These are phyloP conservation scores for Colletotrichum spinosum DNA, from an alignment of 2,329 filamentous ascomycete genomes.

Conservation along the genomic window DNA sequence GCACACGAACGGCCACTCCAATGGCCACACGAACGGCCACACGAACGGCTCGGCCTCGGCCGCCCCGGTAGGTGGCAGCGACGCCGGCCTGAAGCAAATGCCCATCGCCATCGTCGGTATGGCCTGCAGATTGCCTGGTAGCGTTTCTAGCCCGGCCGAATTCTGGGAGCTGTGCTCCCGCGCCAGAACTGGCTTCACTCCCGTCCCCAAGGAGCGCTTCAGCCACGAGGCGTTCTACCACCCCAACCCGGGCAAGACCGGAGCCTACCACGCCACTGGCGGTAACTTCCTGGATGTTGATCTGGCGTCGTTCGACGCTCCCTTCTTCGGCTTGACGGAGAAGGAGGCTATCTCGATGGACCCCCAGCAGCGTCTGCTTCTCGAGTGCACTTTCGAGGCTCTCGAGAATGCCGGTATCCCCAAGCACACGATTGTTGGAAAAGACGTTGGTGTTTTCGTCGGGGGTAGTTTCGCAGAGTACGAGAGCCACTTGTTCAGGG, in stretches of 20 bases:
- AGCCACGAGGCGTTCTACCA: conserved; percentile 55
- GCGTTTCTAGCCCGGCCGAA: conserved; percentile 53
- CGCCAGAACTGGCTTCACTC: conserved; percentile 53
- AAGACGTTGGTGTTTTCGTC: conserved; percentile 62
- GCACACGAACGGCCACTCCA: conserved; percentile 36
- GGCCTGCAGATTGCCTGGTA: conserved; percentile 59
- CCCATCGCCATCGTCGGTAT: conserved; percentile 62
- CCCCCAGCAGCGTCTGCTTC: conserved; percentile 63
- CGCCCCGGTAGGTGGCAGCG: conserved; percentile 33
- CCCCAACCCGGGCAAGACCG: conserved; percentile 56
- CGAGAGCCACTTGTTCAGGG: conserved; percentile 56
- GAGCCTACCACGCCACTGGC: conserved; percentile 43
- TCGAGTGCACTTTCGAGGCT: conserved; percentile 66
- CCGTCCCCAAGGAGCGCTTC: conserved; percentile 60
- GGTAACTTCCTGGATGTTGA: conserved; percentile 60
- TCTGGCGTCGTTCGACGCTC: conserved; percentile 60
- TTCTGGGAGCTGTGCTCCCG: conserved; percentile 59
- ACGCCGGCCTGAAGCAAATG: conserved; percentile 43
- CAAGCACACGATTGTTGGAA: conserved; percentile 58
- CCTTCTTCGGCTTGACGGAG: conserved; percentile 64
- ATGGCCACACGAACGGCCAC: conserved; percentile 36
- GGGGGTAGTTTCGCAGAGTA: conserved; percentile 62
- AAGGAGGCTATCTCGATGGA: conserved; percentile 65
- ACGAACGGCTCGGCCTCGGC: conserved; percentile 25
- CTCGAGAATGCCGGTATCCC: conserved; percentile 64